These are phyloP conservation scores for Plasmodium inui DNA, from an alignment of 169 alveolate genomes.

Conservation along the genomic window DNA sequence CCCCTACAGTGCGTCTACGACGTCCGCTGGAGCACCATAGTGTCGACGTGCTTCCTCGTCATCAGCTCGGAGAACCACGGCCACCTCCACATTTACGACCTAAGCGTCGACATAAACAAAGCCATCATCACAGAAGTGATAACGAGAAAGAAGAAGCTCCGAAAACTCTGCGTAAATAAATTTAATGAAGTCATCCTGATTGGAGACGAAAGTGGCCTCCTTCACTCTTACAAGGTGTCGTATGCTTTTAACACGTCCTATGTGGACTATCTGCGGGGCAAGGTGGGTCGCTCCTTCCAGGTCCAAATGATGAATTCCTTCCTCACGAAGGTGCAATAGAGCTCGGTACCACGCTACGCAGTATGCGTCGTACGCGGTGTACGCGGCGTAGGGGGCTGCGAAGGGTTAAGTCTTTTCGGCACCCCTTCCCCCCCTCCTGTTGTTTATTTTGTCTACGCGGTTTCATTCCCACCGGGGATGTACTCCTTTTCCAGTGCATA, in stretches of 20 bases:
- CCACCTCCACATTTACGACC: constrained; percentile 41
- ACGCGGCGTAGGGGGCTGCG: not conserved
- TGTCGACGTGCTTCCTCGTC: constrained; percentile 65
- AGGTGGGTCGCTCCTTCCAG: constrained; percentile 27
- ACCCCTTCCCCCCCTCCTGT: not conserved
- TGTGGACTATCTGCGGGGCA: constrained; percentile 66
- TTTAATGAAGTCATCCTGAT: constrained; percentile 56
- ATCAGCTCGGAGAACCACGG: constrained; percentile 47
- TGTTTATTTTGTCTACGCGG: not conserved
- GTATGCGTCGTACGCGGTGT: not conserved
- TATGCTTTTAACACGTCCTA: constrained; percentile 30
- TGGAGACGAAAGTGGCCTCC: constrained; percentile 61
- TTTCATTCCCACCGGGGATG: not conserved
- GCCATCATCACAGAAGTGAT: constrained; percentile 28
- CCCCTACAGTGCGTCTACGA: constrained; percentile 61
- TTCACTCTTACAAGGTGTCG: constrained; percentile 57
- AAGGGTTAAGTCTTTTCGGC: not conserved
- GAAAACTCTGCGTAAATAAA: constrained; percentile 35
- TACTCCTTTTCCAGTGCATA: not conserved
- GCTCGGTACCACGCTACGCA: not conserved
- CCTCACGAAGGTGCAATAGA: constrained; percentile 26
- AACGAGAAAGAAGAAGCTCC: constrained; percentile 39
- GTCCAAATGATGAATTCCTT: constrained; percentile 57
- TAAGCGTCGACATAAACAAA: constrained; percentile 59
- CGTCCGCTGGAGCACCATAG: constrained; percentile 51